These are phyloP conservation scores for Bruguiera parviflora DNA, from an alignment of 345 rosid genomes.

Conservation along the genomic window DNA sequence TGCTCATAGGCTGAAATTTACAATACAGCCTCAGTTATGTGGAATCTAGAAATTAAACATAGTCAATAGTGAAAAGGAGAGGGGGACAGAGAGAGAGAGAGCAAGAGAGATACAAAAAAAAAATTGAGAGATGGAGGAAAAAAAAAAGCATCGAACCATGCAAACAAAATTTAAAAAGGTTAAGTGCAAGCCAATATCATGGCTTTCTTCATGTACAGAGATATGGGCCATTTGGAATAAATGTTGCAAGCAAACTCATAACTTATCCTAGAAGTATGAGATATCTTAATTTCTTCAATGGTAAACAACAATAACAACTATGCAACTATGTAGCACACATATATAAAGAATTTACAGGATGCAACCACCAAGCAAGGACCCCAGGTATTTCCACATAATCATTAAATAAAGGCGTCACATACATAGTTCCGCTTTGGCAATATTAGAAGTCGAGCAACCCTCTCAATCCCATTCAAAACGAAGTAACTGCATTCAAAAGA, in stretches of 20 bases:
- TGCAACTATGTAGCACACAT: not conserved
- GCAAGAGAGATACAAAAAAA: too few species aligned
- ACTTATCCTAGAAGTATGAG: not conserved
- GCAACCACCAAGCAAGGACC: not conserved
- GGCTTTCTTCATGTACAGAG: not conserved
- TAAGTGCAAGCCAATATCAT: not conserved
- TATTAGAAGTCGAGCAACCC: constrained; percentile 80
- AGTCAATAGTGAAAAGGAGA: not conserved
- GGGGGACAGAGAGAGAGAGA: too few species aligned
- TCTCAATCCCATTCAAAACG: constrained; percentile 89
- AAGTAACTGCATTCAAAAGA: constrained; percentile 54
- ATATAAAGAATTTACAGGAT: too few species aligned
- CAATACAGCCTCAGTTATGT: constrained; percentile 27
- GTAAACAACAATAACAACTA: not conserved
- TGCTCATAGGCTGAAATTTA: constrained; percentile 79
- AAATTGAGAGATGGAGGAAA: too few species aligned
- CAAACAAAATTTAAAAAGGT: not conserved
- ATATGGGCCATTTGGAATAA: not conserved
- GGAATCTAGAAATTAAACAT: constrained; percentile 13
- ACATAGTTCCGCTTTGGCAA: constrained; percentile 90
- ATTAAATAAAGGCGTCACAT: constrained; percentile 27
- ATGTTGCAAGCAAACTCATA: not conserved
- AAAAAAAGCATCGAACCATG: not conserved
- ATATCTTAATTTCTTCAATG: not conserved
- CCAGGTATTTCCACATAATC: not conserved